phyloP scores from a whole-genome alignment of 2,329 filamentous ascomycete species.

The Ascochyta pisi region DNA sequence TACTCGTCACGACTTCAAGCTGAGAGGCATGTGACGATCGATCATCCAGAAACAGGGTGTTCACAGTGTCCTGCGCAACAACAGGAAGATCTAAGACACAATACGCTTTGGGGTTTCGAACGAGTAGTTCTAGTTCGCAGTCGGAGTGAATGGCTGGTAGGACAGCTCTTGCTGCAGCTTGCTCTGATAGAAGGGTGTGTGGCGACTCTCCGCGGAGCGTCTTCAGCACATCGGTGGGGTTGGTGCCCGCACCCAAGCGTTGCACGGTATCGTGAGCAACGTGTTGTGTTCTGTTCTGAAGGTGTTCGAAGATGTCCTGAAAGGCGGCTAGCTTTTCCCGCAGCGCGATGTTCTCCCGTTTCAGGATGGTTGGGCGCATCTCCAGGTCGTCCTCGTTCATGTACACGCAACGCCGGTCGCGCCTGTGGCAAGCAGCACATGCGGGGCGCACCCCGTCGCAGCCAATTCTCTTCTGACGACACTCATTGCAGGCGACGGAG shows the following conservation, averaged over 20 bases:
- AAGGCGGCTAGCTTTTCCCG: slow-evolving; percentile 16
- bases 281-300: slow-evolving; percentile 12
- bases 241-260: slow-evolving; percentile 11
- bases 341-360: slow-evolving; percentile 18
- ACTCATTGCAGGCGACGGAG: slow-evolving; percentile 21
- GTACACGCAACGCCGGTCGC: slow-evolving; percentile 18
- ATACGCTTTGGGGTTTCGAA: slow-evolving; percentile 19
- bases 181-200: slow-evolving; percentile 7
- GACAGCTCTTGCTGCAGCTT: slow-evolving; percentile 16
- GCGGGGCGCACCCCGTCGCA: slow-evolving; percentile 17
- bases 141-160: slow-evolving; percentile 18
- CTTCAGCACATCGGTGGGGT: slow-evolving; percentile 16
- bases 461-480: slow-evolving; percentile 18
- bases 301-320: slow-evolving; percentile 15
- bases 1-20: slow-evolving; percentile 2
- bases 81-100: slow-evolving; percentile 13
- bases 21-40: slow-evolving; percentile 4
- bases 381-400: slow-evolving; percentile 18
- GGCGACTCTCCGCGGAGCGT: slow-evolving; percentile 12
- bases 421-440: slow-evolving; percentile 18
- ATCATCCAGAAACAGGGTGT: slow-evolving; percentile 7
- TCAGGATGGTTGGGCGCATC: slow-evolving; percentile 19
- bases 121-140: slow-evolving; percentile 19
- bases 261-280: slow-evolving; percentile 15
- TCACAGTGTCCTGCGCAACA: slow-evolving; percentile 7